Conservation (phyloP, 148 eudicot genomes). For the Rhododendron mucronatum region DNA sequence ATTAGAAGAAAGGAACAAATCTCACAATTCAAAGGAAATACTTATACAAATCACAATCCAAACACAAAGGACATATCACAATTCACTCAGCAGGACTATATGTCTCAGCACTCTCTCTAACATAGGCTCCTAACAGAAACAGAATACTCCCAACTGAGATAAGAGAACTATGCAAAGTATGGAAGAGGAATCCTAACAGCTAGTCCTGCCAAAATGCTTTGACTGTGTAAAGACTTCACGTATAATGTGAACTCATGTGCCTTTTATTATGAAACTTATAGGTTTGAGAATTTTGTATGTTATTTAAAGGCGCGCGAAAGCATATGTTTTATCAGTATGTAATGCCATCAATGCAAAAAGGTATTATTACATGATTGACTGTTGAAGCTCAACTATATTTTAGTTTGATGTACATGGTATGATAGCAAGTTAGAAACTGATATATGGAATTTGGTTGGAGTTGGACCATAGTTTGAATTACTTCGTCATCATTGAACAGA, state of each 20-base stretch:
- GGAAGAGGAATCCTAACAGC: background rate
- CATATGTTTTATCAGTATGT: background rate
- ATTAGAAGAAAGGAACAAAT: background rate
- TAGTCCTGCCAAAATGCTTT: background rate
- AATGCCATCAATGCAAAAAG: background rate
- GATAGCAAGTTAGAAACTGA: background rate
- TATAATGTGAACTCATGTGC: background rate
- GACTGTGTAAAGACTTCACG: background rate
- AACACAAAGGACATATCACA: background rate
- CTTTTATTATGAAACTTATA: background rate
- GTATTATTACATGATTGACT: background rate
- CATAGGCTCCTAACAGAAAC: background rate
- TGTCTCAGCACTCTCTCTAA: background rate
- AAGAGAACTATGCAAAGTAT: background rate
- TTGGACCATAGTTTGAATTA: constrained; percentile 1
- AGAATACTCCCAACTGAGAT: background rate
- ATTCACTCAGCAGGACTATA: background rate
- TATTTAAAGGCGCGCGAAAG: background rate
- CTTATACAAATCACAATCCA: background rate
- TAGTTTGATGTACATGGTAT: background rate
- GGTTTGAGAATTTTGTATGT: background rate
- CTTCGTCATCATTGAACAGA: background rate
- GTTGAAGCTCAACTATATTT: background rate
- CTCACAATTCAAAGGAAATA: background rate
- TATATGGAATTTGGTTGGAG: background rate